These are phyloP conservation scores for Balamuthia mandrillaris DNA, from an alignment of 208 protist species.

Conservation along the genomic window DNA sequence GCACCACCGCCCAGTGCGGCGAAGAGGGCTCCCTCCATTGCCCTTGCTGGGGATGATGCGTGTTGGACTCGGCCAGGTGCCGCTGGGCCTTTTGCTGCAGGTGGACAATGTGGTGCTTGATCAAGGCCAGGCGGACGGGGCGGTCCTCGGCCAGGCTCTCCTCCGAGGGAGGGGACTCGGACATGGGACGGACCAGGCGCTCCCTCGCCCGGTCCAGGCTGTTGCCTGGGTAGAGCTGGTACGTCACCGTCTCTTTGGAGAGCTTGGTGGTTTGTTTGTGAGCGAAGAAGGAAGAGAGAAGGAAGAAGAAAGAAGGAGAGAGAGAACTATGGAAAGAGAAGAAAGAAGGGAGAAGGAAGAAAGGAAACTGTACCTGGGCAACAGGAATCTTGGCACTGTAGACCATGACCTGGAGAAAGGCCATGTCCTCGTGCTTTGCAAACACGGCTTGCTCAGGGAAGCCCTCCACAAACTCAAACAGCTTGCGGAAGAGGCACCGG, in stretches of 20 bases:
- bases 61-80: too few relatives aligned
- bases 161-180: too few relatives aligned
- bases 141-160: background rate
- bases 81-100: background rate
- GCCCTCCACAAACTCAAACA: background rate
- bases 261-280: too few relatives aligned
- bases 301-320: too few relatives aligned
- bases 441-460: slow-evolving; percentile 11
- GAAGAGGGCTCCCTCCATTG: too few relatives aligned
- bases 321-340: too few relatives aligned
- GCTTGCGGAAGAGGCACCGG: background rate
- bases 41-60: too few relatives aligned
- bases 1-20: too few relatives aligned
- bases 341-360: too few relatives aligned
- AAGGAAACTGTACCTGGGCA: too few relatives aligned
- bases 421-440: background rate
- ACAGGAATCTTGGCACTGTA: background rate
- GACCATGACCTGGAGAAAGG: background rate
- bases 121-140: background rate
- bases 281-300: too few relatives aligned
- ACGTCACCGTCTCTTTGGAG: slow-evolving; percentile 8
- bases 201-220: background rate
- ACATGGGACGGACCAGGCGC: too few relatives aligned
- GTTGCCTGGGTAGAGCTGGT: slow-evolving; percentile 15
- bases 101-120: background rate